Base-by-base conservation (phyloP, 768 basidiomycete species). In the Hemileccinum rubropunctum region DNA sequence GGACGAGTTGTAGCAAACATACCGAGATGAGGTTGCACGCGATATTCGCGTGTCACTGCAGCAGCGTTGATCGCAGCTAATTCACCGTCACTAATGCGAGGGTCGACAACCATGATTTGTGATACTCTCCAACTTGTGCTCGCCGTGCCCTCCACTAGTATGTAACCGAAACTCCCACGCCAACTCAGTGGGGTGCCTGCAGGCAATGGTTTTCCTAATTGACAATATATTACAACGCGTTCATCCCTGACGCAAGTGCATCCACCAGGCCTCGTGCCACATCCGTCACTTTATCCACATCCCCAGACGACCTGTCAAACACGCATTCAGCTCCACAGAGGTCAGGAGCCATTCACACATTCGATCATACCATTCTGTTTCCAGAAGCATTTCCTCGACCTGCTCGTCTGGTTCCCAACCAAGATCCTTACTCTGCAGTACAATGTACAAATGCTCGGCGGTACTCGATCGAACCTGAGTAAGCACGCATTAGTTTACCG, bases 11-110 rank as follows among this genome's bases (percentile, higher is more conserved):
- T 33, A 14, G 39, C 41, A 52, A 35, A 51, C 58, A 71, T 66
- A 92, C 91, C 91, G 57, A 95, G 77, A 72, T 91, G 89, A 51
- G 92, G 92, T 60, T 94, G 79, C 55, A 94, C 90, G 59, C 81
- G 84, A 73, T 90, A 94, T 72, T 92, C 86, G 63, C 79, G 83
- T 45, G 91, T 92, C 43, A 92, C 92, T 30, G 92, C 92, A 42
- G 91, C 88, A 44, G 89, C 88, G 66, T 92, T 91, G 66, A 92
- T 84, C 44, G 81, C 78, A 47, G 88, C 86, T 61, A 91, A 69
- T 65, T 91, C 88, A 57, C 68, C 76, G 67, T 90, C 84, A 63
- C 75, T 85, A 45, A 90, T 69, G 54, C 86, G 80, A 61, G 86
- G 76, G 67, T 81, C 70, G 53, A 67, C 64, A 50, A 58, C 58